Base-by-base conservation (phyloP, 345 rosid species). In the Bruguiera gymnorhiza region DNA sequence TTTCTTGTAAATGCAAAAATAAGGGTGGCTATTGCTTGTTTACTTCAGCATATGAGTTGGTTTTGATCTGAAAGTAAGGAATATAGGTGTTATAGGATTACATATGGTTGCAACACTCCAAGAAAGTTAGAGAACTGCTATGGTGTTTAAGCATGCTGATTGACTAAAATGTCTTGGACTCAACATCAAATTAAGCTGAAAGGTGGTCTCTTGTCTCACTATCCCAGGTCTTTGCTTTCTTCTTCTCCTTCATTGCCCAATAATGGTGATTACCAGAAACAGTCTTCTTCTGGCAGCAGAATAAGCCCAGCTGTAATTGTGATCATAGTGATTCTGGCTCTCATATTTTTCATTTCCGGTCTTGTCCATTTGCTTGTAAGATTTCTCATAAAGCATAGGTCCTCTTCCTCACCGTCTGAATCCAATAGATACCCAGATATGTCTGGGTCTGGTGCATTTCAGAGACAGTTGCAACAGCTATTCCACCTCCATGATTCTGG, bases 401-500 rank as follows among this genome's bases (percentile, higher is more conserved):
- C 81, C 63, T 77, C 96, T 0, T 81, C 93, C 20, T 77, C 90
- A 6, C 63, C 57, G 20, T 57, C 88, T 3, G 89, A 84, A 63
- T 80, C 95, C 55, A 76, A 75, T 68, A 77, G 80, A 67, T 74
- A 82, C 82, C 87, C 84, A 8, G 90, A 88, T 32, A 53, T 85
- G 68, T 75, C 98, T 19, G 88, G 86, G 61, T 78, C 95, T 19
- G 91, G 83, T 63, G 84, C 90, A 56, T 81, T 86, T 73, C 91
- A 82, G 67, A 79, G 98, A 73, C 98, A 93, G 80, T 79, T 93
- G 34, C 98, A 85, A 52, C 98, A 90, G 69, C 97, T 93, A 3
- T 93, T 93, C 68, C 90, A 86, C 72, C 93, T 93, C 59, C 98
- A 93, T 61, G 98, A 93, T 78, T 90, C 92, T 26, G 98, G 98